Percentiles rank a stretch among this genome's conserved stretches.
phyloP scores from a whole-genome alignment of 2,329 filamentous ascomycete genomes.

The Ceratocystis papillata region DNA sequence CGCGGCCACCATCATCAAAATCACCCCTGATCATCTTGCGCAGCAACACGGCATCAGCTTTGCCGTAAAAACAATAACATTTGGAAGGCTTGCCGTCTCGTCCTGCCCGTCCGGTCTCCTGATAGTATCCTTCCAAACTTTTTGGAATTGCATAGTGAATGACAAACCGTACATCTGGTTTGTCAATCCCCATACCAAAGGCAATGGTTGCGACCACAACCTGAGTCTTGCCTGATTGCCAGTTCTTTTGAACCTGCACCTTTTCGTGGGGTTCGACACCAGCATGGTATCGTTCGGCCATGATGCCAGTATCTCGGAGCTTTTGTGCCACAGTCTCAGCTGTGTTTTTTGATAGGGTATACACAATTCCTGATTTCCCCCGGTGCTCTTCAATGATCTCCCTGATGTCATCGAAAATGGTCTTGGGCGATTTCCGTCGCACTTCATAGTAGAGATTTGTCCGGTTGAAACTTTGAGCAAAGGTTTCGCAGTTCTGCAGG shows the following conservation, averaged over 20 bases:
- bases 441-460: conserved; percentile 89
- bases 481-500: conserved; percentile 66
- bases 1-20: conserved; percentile 41
- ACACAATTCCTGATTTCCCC: conserved; percentile 77
- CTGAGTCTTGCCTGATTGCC: conserved; percentile 70
- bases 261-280: conserved; percentile 59
- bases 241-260: conserved; percentile 59
- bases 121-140: conserved; percentile 94
- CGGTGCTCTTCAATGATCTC: conserved; percentile 55
- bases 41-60: conserved; percentile 61
- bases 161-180: conserved; percentile 90
- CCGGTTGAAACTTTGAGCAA: conserved; percentile 93
- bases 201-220: conserved; percentile 97
- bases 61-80: conserved; percentile 84
- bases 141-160: conserved; percentile 90
- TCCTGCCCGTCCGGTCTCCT: conserved; percentile 91
- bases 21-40: conserved; percentile 74
- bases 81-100: conserved; percentile 78
- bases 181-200: conserved; percentile 99
- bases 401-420: conserved; percentile 41
- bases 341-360: conserved; percentile 74
- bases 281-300: conserved; percentile 78
- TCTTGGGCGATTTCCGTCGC: conserved; percentile 54
- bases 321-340: conserved; percentile 70
- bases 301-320: conserved; percentile 55